These are phyloP conservation scores for Pulveroboletus frians DNA, from an alignment of 768 basidiomycete genomes.

Conservation along the genomic window DNA sequence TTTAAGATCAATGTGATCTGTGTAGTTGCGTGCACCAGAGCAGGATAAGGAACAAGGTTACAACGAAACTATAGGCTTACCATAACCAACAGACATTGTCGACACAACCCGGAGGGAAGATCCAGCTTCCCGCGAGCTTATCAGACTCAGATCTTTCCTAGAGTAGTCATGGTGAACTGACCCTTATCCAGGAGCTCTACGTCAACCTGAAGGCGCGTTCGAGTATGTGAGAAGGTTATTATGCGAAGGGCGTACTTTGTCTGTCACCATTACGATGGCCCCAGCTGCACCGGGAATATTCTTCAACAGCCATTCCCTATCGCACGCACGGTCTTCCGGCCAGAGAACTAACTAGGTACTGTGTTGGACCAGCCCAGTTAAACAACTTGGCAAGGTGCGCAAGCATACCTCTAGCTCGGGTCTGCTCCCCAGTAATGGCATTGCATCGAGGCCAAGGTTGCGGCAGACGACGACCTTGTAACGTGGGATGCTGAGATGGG, in stretches of 20 bases:
- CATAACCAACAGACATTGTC: constrained; percentile 89
- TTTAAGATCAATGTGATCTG: constrained; percentile 77
- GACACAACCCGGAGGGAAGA: constrained; percentile 75
- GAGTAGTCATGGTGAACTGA: constrained; percentile 10
- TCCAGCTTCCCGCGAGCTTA: constrained; percentile 50
- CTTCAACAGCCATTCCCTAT: constrained; percentile 67
- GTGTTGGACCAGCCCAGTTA: background rate
- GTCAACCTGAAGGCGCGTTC: constrained; percentile 49
- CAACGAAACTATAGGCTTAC: constrained; percentile 34
- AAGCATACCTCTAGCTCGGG: constrained; percentile 49
- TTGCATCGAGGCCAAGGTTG: constrained; percentile 57
- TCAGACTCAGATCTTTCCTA: background rate
- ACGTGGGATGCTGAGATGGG: constrained; percentile 21
- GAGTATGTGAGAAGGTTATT: background rate
- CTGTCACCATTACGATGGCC: constrained; percentile 58
- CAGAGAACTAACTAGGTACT: constrained; percentile 42
- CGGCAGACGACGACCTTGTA: constrained; percentile 54
- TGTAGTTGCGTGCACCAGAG: background rate
- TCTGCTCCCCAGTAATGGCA: constrained; percentile 48
- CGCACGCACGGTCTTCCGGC: constrained; percentile 51
- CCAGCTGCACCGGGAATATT: constrained; percentile 66
- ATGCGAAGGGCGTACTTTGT: constrained; percentile 48
- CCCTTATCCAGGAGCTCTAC: constrained; percentile 50
- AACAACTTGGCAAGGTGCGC: background rate
- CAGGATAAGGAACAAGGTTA: background rate